A percentile compares a stretch with the other conserved stretches of the same genome.
Evolutionary conservation across 129 eudicot genomes (phyloP).

Genomic region (Calendula officinalis): DNA sequence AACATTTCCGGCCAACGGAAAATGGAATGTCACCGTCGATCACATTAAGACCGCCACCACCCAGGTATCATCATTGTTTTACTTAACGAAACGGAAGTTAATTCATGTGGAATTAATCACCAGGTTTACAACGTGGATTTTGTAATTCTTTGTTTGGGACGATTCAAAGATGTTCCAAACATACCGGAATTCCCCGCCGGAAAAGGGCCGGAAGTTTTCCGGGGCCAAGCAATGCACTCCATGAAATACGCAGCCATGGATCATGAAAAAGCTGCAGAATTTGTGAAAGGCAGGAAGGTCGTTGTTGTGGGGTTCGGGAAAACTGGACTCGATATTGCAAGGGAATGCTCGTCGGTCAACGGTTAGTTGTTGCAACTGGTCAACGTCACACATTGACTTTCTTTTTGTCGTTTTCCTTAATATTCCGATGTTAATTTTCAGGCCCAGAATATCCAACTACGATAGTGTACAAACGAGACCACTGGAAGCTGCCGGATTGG

Average conservation of each 20-base stretch:
- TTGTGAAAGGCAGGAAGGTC: conserved; percentile 8
- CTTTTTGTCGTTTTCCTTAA: not conserved
- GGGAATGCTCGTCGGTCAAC: conserved; percentile 4
- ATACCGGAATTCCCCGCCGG: conserved; percentile 1
- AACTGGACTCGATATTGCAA: conserved; percentile 12
- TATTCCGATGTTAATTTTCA: conserved; percentile 7
- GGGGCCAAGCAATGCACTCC: conserved; percentile 1
- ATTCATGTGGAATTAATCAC: not conserved
- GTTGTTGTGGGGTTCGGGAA: conserved; percentile 5
- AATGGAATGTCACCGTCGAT: conserved; percentile 5
- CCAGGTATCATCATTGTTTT: not conserved
- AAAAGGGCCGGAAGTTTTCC: conserved; percentile 6
- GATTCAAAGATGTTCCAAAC: conserved; percentile 14
- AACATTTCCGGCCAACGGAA: conserved; percentile 5
- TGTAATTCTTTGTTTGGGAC: conserved; percentile 12
- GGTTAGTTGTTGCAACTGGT: not conserved
- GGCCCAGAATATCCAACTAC: conserved; percentile 43
- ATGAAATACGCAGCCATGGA: conserved; percentile 19
- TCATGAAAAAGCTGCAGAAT: conserved; percentile 3
- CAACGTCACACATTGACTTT: not conserved
- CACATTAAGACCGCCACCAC: not conserved
- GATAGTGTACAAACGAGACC: conserved; percentile 31
- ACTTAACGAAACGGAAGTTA: not conserved
- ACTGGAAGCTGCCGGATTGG: conserved; percentile 46
- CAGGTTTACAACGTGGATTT: conserved; percentile 7